Percentiles rank a stretch among this genome's conserved stretches.
Evolutionary conservation across 305 asterid genomes (phyloP).

Genomic region (Fraxinus angustifolia): DNA sequence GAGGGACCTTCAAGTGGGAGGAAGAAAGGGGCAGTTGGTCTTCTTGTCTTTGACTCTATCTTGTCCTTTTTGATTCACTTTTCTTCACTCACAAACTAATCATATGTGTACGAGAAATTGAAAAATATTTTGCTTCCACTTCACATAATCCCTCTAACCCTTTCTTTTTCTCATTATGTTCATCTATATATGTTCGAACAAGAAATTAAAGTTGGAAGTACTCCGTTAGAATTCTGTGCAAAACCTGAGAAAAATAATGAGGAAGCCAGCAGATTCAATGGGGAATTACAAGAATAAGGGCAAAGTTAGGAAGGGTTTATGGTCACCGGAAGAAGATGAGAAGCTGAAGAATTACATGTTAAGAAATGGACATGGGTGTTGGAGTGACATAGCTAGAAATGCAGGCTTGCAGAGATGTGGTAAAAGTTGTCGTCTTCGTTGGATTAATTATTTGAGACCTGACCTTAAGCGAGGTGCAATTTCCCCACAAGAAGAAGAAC

Average conservation of each 20-base stretch:
- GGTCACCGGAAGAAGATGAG: conserved; percentile 97
- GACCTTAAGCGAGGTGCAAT: conserved; percentile 92
- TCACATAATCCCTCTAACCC: conserved; percentile 58
- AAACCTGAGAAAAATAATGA: conserved; percentile 32
- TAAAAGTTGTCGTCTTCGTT: conserved; percentile 79
- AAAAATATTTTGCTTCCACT: conserved; percentile 90
- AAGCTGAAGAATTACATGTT: conserved; percentile 76
- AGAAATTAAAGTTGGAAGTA: not conserved
- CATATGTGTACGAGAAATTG: conserved; percentile 17
- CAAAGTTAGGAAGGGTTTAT: conserved; percentile 73
- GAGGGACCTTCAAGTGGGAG: not conserved
- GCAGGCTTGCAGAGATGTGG: conserved; percentile 85
- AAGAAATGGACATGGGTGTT: conserved; percentile 79
- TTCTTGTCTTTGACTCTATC: not conserved
- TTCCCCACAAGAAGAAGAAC: conserved; percentile 78
- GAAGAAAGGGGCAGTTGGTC: conserved; percentile 1
- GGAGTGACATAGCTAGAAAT: conserved; percentile 88
- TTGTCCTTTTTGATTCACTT: conserved; percentile 27
- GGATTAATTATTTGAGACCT: conserved; percentile 88
- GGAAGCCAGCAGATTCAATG: conserved; percentile 56
- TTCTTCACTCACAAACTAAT: not conserved
- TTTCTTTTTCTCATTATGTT: conserved; percentile 26
- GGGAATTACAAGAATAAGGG: conserved; percentile 45
- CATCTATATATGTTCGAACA: conserved; percentile 21
- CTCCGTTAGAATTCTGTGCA: not conserved